Evolutionary conservation across 176 grass and related monocot genomes (phyloP), one percentile per base, ranked within the genome.

Genomic region (Rhynchospora tenuis): DNA sequence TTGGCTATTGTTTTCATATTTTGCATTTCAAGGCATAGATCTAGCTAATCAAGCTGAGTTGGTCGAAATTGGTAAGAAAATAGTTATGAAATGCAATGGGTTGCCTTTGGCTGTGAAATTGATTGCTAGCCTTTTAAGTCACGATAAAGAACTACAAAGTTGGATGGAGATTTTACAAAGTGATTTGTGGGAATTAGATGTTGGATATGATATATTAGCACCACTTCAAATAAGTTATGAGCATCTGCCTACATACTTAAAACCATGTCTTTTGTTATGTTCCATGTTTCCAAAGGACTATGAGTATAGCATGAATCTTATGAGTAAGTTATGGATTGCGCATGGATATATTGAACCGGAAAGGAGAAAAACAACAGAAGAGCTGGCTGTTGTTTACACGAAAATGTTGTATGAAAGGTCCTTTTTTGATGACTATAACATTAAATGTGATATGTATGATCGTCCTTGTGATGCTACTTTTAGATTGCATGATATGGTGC

Each of bases 141-240:
- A 72, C 17, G 63, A 84, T 14, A 50, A 15, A 6, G 46, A 80
- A 47, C 17, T 3, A 50, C 17, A 52, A 0, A 42, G 14, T 23
- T 88, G 87, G 87, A 31, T 51, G 13, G 64, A 24, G 17, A 71
- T 88, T 11, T 14, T 74, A n/a, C 6, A 85, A 42, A 88, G 73
- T 59, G 73, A 88, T 50, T 26, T 81, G 7, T 80, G 87, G 87
- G 81, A 85, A 71, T 38, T 13, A 8, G 15, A 80, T 12, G 12
- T 14, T 4, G 60, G 52, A 66, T 80, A 79, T 33, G 82, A 84
- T 7, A 64, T 88, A 0, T 14, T 88, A 0, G 17, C 47, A 16
- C 71, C 82, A 50, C 81, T 88, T 5, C 22, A 26, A 28, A 47
- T 84, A 47, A 88, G 82, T 71, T 88, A 88, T 59, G 29, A 75